Conservation (phyloP, 176 grass and related monocot genomes). For the Thinopyrum elongatum region DNA sequence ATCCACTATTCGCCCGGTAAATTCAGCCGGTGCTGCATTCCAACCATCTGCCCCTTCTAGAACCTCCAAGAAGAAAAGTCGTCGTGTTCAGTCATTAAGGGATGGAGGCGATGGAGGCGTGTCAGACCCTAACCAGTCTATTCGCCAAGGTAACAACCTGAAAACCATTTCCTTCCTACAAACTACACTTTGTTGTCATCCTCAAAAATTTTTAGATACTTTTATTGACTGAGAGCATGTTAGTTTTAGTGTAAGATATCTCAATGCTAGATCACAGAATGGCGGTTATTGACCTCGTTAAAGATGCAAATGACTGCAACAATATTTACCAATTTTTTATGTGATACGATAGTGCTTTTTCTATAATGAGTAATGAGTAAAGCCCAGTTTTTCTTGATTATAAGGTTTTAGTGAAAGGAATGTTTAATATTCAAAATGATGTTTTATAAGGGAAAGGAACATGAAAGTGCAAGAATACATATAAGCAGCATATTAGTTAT, state of each 20-base stretch:
- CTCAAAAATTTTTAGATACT: background rate
- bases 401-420: background rate
- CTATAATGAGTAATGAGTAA: background rate
- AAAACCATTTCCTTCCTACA: background rate
- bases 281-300: background rate
- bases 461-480: background rate
- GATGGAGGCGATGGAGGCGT: constrained; percentile 38
- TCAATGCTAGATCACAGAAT: background rate
- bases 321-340: background rate
- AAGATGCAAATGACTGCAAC: background rate
- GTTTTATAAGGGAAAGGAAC: background rate
- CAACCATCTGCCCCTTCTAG: constrained; percentile 27
- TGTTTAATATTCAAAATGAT: background rate
- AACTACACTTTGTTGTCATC: background rate
- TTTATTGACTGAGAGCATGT: constrained; percentile 13
- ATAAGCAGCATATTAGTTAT: background rate
- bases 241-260: background rate
- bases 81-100: constrained; percentile 29
- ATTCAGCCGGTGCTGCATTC: constrained; percentile 29
- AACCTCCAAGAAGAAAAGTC: constrained; percentile 27
- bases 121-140: constrained; percentile 40
- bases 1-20: constrained; percentile 39
- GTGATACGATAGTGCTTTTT: background rate
- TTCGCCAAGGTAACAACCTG: constrained; percentile 39
- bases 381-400: background rate